Percentiles rank a stretch among this genome's conserved stretches.
Conservation (phyloP, 2,329 filamentous ascomycete genomes). For the Cryphonectria parasitica region DNA sequence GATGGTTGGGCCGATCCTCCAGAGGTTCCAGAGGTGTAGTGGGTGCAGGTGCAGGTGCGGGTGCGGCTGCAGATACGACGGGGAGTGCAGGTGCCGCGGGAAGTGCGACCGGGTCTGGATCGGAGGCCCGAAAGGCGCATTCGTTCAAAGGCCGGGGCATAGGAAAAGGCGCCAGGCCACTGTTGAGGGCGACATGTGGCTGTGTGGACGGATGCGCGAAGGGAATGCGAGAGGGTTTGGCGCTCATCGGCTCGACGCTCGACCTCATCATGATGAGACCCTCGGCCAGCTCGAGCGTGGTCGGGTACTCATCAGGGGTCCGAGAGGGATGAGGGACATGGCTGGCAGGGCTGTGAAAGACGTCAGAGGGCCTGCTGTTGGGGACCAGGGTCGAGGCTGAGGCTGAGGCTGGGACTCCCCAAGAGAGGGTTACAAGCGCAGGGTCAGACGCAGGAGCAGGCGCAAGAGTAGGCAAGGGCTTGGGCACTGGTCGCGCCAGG, state of each 20-base stretch:
- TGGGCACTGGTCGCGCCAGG: background rate
- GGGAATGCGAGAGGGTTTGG: constrained; percentile 21
- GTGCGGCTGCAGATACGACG: background rate
- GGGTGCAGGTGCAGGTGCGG: background rate
- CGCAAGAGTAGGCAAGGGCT: background rate
- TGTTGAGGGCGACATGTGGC: background rate
- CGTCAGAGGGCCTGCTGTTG: background rate
- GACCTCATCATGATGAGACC: constrained; percentile 28
- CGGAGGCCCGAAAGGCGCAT: constrained; percentile 1
- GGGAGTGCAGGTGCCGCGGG: background rate
- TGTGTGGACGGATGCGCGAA: constrained; percentile 16
- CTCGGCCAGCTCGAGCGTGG: constrained; percentile 24
- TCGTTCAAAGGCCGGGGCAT: background rate
- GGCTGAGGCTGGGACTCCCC: constrained; percentile 5
- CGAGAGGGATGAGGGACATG: constrained; percentile 10
- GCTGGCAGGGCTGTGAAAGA: background rate
- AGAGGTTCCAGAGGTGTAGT: background rate
- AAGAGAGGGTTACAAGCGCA: background rate
- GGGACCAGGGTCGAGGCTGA: constrained; percentile 10
- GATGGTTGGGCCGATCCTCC: constrained; percentile 11
- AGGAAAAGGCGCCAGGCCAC: constrained; percentile 9
- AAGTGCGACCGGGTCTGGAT: background rate
- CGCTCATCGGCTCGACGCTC: constrained; percentile 23
- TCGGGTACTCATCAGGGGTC: constrained; percentile 2
- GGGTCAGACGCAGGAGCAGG: background rate